Evolutionary conservation across 441 rosid genomes (phyloP), one percentile per base, ranked within the genome.

Genomic region (Manihot esculenta): DNA sequence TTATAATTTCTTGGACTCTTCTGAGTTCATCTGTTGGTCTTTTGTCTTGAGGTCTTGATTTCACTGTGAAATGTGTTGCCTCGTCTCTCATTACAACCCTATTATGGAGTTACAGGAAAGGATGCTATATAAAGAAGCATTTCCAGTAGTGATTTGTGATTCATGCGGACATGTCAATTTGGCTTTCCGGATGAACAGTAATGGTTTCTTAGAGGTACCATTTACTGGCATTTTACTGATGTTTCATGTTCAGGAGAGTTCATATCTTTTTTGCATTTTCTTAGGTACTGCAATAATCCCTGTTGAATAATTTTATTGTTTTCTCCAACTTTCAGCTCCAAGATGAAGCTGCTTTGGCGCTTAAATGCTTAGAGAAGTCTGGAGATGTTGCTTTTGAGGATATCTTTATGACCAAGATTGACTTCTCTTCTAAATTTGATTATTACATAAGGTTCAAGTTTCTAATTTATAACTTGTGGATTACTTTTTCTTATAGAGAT

Each of bases 361-460:
- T 90, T 78, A 78, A 73, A 75, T 92, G 96, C 82, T 77, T 89
- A 67, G 88, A 76, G 59, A 89, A 83, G 78, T 85, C 86, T 73
- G 81, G 81, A 82, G 92, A 89, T 83, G 82, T 88, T 77, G 98
- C 96, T 23, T 92, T 90, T 58, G 93, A 92, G 81, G 92, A 88
- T 76, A 74, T 83, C 41, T 85, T 94, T 71, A 79, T 86, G 73
- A 89, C 93, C 54, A 92, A 88, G 85, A 73, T 90, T 10, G 97
- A 94, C 80, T 83, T 81, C 80, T 87, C 93, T 79, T 81, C 88
- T 73, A 94, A 86, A 83, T 94, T 83, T 75, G 98, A 94, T 74
- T 80, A 85, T 74, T 85, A 86, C 80, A 63, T 86, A 72, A 90
- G 99, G 99, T 94, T 78, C 72, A 49, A 14, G 51, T 53, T 18